A percentile compares a stretch with the other conserved stretches of the same genome.
These are phyloP conservation scores for Triticum turgidum DNA, from an alignment of 176 grass and related monocot genomes.

Conservation along the genomic window DNA sequence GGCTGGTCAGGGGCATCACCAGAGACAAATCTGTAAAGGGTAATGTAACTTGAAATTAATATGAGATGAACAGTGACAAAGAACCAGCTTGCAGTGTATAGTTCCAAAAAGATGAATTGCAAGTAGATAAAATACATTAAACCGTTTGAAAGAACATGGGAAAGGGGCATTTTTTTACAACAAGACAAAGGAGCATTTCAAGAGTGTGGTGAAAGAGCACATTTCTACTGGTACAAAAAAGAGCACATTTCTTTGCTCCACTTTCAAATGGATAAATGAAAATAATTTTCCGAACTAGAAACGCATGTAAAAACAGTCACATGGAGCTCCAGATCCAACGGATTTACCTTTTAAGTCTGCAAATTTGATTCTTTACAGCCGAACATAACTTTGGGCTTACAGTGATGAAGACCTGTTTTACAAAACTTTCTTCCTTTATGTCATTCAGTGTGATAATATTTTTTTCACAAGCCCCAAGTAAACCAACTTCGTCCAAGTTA, in stretches of 20 bases:
- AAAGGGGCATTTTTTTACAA: too few relatives aligned
- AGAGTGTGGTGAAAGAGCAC: too few relatives aligned
- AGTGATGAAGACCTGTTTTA: conserved; percentile 85
- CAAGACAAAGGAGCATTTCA: too few relatives aligned
- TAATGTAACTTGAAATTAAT: not conserved
- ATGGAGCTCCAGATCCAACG: not conserved
- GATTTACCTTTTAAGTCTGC: conserved; percentile 56
- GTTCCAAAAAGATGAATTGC: not conserved
- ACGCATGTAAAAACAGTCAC: not conserved
- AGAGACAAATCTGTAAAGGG: conserved; percentile 47
- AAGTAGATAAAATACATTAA: too few relatives aligned
- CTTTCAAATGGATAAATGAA: not conserved
- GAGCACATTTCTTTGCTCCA: not conserved
- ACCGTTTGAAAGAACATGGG: too few relatives aligned
- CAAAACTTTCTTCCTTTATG: conserved; percentile 23
- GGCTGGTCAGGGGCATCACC: conserved; percentile 32
- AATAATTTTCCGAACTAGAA: not conserved
- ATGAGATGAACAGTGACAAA: not conserved
- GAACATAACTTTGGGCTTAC: conserved; percentile 85
- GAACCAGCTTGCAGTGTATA: not conserved
- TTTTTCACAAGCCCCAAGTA: not conserved
- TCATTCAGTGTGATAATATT: not conserved
- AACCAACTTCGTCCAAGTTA: not conserved
- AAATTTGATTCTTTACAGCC: conserved; percentile 65
- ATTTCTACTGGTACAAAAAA: too few relatives aligned